phyloP scores from a whole-genome alignment of 345 rosid species.

The Hibiscus trionum region DNA sequence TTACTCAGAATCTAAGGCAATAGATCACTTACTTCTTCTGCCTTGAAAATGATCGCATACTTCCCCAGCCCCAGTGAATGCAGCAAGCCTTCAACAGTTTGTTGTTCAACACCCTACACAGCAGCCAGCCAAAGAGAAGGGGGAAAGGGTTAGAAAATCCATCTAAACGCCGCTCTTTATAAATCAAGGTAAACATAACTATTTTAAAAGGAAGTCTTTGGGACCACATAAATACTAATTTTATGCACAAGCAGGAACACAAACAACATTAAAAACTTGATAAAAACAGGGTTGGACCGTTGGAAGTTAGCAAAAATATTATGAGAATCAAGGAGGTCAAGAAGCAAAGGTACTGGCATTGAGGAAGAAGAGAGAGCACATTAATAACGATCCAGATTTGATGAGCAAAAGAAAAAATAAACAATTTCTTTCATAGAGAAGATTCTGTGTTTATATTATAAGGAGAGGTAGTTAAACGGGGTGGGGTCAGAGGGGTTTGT shows the following conservation, averaged over 20 bases:
- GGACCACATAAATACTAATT: background rate
- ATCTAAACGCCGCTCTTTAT: background rate
- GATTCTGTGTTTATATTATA: background rate
- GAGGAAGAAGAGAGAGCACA: background rate
- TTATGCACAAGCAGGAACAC: background rate
- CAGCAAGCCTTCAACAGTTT: slow-evolving; percentile 74
- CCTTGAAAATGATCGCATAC: slow-evolving; percentile 68
- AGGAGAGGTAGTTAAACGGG: background rate
- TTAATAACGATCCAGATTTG: background rate
- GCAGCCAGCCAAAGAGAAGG: background rate
- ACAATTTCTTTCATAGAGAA: background rate
- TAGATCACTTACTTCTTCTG: slow-evolving; percentile 70
- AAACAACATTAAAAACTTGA: background rate
- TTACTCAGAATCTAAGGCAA: background rate
- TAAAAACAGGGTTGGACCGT: background rate
- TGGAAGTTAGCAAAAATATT: background rate
- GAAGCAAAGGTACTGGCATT: background rate
- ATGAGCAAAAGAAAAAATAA: background rate
- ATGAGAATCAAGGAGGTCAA: background rate
- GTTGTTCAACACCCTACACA: slow-evolving; percentile 58
- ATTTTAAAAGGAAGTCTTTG: background rate
- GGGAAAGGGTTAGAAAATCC: background rate
- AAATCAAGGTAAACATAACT: background rate
- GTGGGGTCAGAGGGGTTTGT: background rate
- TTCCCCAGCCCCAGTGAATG: slow-evolving; percentile 67